phyloP scores from a whole-genome alignment of 176 grass and related monocot genomes.

The Phoenix dactylifera region DNA sequence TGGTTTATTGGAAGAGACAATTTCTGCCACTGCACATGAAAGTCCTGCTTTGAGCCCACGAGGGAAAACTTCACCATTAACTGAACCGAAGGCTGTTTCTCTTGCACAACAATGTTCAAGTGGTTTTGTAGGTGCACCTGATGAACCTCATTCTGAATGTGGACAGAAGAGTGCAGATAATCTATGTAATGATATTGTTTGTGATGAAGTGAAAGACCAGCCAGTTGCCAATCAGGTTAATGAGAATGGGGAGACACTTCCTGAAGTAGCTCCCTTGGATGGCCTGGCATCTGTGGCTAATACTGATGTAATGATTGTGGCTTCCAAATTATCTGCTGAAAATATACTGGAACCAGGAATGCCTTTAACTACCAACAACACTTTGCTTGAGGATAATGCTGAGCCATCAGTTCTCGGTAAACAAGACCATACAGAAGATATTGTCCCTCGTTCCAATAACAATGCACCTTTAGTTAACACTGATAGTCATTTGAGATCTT shows the following conservation, averaged over 20 bases:
- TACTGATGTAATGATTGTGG: too few species aligned
- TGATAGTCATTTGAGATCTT: too few species aligned
- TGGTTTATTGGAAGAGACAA: slow-evolving; percentile 78
- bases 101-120: too few species aligned
- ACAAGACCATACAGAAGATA: too few species aligned
- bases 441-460: too few species aligned
- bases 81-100: background rate
- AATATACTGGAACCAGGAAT: too few species aligned
- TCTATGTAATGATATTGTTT: background rate
- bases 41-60: slow-evolving; percentile 63
- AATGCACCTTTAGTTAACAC: too few species aligned
- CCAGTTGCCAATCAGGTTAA: slow-evolving; percentile 3
- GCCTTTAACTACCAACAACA: too few species aligned
- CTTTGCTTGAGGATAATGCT: too few species aligned
- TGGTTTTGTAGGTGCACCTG: background rate
- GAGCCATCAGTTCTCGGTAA: too few species aligned
- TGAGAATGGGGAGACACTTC: background rate
- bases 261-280: background rate
- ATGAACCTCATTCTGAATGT: background rate
- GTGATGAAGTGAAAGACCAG: background rate
- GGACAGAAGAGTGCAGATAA: slow-evolving; percentile 1
- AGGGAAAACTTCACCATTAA: slow-evolving; percentile 49
- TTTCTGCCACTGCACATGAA: slow-evolving; percentile 61
- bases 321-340: too few species aligned
- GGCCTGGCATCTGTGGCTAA: background rate